A percentile compares a stretch with the other conserved stretches of the same genome.
Evolutionary conservation across 805 yeast genomes (phyloP).

Genomic region (Wickerhamiella spandovensis): DNA sequence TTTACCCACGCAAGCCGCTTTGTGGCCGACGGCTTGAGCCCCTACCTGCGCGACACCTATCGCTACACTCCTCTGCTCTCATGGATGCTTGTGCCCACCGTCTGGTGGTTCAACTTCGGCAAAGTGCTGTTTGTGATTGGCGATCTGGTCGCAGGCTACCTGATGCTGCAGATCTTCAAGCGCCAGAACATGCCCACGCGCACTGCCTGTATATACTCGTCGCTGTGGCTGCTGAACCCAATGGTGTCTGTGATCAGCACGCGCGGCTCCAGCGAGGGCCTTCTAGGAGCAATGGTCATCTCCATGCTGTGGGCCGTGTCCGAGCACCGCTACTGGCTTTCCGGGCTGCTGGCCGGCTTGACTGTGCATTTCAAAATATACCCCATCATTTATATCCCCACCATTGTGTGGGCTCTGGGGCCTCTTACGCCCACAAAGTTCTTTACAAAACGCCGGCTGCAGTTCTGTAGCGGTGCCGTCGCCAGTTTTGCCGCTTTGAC

Average conservation of each 20-base stretch:
- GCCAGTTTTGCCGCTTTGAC: constrained; percentile 37
- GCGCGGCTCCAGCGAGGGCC: constrained; percentile 86
- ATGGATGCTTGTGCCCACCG: constrained; percentile 68
- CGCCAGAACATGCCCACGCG: constrained; percentile 19
- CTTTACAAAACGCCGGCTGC: constrained; percentile 32
- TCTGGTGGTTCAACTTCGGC: constrained; percentile 47
- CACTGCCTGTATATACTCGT: constrained; percentile 32
- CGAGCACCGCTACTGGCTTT: constrained; percentile 25
- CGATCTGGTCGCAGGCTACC: constrained; percentile 68
- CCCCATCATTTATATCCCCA: constrained; percentile 78
- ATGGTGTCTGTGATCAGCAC: constrained; percentile 90
- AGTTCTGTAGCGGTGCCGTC: constrained; percentile 30
- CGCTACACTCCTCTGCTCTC: constrained; percentile 86
- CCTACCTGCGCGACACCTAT: constrained; percentile 77
- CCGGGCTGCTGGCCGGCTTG: constrained; percentile 46
- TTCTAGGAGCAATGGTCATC: constrained; percentile 67
- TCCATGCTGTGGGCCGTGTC: constrained; percentile 36
- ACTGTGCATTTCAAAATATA: constrained; percentile 84
- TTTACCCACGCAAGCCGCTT: constrained; percentile 83
- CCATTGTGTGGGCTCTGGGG: constrained; percentile 38
- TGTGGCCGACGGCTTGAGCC: constrained; percentile 50
- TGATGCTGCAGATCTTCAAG: constrained; percentile 35
- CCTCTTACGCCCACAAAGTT: constrained; percentile 12
- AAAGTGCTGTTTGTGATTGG: constrained; percentile 63
- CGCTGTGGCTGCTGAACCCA: constrained; percentile 84